A percentile compares a stretch with the other conserved stretches of the same genome.
Evolutionary conservation across 345 rosid genomes (phyloP).

Genomic region (Gossypium arboreum): DNA sequence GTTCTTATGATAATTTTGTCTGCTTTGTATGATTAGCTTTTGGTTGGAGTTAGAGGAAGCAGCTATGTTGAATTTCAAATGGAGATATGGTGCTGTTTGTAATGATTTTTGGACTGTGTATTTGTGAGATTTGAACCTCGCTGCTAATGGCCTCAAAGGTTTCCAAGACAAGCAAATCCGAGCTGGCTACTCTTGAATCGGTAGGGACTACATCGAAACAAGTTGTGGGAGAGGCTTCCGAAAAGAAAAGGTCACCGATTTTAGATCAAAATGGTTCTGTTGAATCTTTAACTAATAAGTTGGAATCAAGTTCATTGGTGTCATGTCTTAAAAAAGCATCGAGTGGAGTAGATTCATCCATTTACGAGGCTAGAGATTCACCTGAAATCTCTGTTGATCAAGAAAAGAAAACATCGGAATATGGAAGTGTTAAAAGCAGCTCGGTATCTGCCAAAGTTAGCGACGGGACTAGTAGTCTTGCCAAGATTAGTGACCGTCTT

Average conservation of each 20-base stretch:
- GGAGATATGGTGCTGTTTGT: constrained; percentile 23
- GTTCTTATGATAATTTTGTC: background rate
- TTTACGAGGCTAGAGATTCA: constrained; percentile 43
- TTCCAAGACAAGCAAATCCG: constrained; percentile 32
- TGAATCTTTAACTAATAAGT: constrained; percentile 33
- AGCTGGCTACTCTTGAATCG: constrained; percentile 23
- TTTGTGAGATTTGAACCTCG: constrained; percentile 26
- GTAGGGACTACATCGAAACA: constrained; percentile 31
- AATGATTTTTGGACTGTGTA: constrained; percentile 18
- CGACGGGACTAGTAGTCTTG: constrained; percentile 67
- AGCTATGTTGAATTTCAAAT: constrained; percentile 7
- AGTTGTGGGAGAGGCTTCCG: constrained; percentile 31
- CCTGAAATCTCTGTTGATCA: constrained; percentile 44
- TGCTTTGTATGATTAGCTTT: background rate
- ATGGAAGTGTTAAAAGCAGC: constrained; percentile 69
- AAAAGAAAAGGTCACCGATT: constrained; percentile 35
- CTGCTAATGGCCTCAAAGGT: constrained; percentile 47
- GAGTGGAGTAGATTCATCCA: constrained; percentile 33
- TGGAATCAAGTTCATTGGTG: constrained; percentile 38
- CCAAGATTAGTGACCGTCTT: constrained; percentile 67
- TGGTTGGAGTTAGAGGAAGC: constrained; percentile 5
- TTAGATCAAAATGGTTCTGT: constrained; percentile 39
- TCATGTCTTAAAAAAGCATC: constrained; percentile 38
- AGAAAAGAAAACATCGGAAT: constrained; percentile 61
- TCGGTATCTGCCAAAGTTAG: constrained; percentile 75